Conservation (phyloP, 306 rosid genomes). For the Fragaria nilgerrensis region DNA sequence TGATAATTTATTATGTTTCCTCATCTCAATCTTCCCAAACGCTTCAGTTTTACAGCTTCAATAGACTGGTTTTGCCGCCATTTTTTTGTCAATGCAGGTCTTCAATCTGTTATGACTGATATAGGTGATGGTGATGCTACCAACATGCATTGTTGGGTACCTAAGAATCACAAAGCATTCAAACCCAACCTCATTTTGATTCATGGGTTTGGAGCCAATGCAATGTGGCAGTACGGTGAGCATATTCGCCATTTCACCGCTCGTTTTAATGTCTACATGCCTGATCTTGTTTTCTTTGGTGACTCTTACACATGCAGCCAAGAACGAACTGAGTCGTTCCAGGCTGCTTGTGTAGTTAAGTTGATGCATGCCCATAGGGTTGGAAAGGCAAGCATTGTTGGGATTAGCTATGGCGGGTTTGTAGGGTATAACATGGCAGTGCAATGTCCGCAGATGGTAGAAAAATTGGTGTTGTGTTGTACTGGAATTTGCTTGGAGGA, state of each 20-base stretch:
- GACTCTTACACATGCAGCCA: constrained; percentile 44
- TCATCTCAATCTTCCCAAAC: constrained; percentile 29
- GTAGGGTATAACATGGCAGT: constrained; percentile 61
- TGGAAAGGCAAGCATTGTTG: constrained; percentile 44
- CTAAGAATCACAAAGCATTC: constrained; percentile 33
- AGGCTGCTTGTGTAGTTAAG: constrained; percentile 45
- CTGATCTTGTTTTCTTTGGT: constrained; percentile 80
- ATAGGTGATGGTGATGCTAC: constrained; percentile 54
- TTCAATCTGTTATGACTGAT: constrained; percentile 43
- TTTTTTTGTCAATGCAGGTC: constrained; percentile 51
- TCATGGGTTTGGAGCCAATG: constrained; percentile 83
- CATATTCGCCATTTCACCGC: constrained; percentile 40
- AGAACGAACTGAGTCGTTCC: constrained; percentile 58
- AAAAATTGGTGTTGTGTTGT: constrained; percentile 56
- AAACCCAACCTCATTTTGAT: constrained; percentile 55
- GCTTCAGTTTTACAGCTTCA: constrained; percentile 60
- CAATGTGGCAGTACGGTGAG: constrained; percentile 80
- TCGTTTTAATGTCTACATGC: constrained; percentile 61
- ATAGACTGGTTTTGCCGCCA: constrained; percentile 57
- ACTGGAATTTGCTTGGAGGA: constrained; percentile 74
- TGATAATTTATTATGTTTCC: background rate
- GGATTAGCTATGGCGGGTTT: constrained; percentile 82
- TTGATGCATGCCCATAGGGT: constrained; percentile 56
- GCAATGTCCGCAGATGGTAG: constrained; percentile 57
- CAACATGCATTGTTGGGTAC: constrained; percentile 69